A percentile compares a stretch with the other conserved stretches of the same genome.
These are phyloP conservation scores for Russula sp. DNA, from an alignment of 768 basidiomycete species.

Conservation along the genomic window DNA sequence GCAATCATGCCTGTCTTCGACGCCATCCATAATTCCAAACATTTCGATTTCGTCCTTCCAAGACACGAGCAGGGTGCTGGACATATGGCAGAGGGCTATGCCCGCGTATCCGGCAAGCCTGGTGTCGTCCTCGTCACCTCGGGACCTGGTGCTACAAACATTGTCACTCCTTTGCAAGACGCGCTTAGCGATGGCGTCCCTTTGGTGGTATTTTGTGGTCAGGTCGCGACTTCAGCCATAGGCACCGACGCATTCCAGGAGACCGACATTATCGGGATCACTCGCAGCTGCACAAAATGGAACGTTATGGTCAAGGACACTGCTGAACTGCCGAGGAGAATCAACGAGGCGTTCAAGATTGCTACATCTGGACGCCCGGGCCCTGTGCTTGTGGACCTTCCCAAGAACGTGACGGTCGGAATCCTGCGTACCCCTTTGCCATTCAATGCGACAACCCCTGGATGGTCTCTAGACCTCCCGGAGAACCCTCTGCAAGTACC, in stretches of 20 bases:
- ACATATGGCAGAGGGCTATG: conserved; percentile 99
- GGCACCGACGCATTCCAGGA: conserved; percentile 99
- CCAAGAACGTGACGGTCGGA: conserved; percentile 94
- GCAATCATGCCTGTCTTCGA: conserved; percentile 99
- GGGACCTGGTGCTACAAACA: conserved; percentile 96
- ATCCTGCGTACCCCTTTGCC: conserved; percentile 82
- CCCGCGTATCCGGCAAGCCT: conserved; percentile 91
- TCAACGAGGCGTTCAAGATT: conserved; percentile 99
- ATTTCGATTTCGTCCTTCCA: conserved; percentile 94
- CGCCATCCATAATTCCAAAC: conserved; percentile 92
- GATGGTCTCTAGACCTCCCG: conserved; percentile 64
- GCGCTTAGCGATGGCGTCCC: conserved; percentile 92
- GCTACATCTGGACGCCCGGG: conserved; percentile 96
- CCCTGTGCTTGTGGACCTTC: conserved; percentile 95
- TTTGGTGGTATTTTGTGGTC: conserved; percentile 91
- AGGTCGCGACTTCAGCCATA: conserved; percentile 98
- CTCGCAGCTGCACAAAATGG: conserved; percentile 97
- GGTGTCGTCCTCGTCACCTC: conserved; percentile 98
- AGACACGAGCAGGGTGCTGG: conserved; percentile 98
- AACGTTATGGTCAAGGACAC: conserved; percentile 99
- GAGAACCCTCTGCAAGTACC: conserved; percentile 57
- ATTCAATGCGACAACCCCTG: conserved; percentile 81
- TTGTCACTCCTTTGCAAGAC: conserved; percentile 97
- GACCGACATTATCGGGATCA: conserved; percentile 95
- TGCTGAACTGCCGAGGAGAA: conserved; percentile 85